Base-by-base conservation (phyloP, 73 alveolate genomes). In the Uronychia binucleata region DNA sequence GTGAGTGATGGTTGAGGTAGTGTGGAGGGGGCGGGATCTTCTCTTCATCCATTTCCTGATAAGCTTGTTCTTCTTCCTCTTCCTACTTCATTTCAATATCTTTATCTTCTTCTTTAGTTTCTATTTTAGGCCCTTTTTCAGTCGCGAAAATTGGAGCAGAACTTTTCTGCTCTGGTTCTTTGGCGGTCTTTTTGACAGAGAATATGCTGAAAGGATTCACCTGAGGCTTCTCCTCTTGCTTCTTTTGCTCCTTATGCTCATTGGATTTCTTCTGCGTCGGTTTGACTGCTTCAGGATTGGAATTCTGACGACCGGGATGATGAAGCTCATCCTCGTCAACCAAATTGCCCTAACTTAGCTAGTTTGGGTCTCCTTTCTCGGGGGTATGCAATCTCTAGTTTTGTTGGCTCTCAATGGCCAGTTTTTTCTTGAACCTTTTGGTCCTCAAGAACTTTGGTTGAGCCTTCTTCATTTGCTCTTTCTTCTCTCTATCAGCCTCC, bases 401-500 rank as follows among this genome's bases (percentile, higher is more conserved):
- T 19, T 46, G 19, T 46, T 46, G 67, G n/a, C 19, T 5, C 19
- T 46, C 67, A 46, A n/a, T n/a, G n/a, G 67, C 67, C 5, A 46
- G 67, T 46, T 46, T 46, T 19, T 46, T 46, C 19, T 46, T 46
- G 67, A 46, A 46, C 67, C 67, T 46, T 19, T 46, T 46, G 5
- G 67, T 46, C 19, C 67, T 46, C 19, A 46, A 46, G 67, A 46
- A 46, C 67, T 46, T 46, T 11, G 67, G 67, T 46, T 46, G 67
- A 46, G 67, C 19, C 19, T 46, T 46, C 67, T 46, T 46, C n/a
- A 46, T 46, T 46, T 46, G n/a, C 19, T 46, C 67, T 19, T 46
- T 46, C 67, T 46, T 46, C 67, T 46, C 67, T 46, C 67, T 46
- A 46, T 75, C 89, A 33, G 79, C 74, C 26, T 85, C 81, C 25